A percentile compares a stretch with the other conserved stretches of the same genome.
These are phyloP conservation scores for Ogataea methanolica DNA, from an alignment of 805 yeast species.

Conservation along the genomic window DNA sequence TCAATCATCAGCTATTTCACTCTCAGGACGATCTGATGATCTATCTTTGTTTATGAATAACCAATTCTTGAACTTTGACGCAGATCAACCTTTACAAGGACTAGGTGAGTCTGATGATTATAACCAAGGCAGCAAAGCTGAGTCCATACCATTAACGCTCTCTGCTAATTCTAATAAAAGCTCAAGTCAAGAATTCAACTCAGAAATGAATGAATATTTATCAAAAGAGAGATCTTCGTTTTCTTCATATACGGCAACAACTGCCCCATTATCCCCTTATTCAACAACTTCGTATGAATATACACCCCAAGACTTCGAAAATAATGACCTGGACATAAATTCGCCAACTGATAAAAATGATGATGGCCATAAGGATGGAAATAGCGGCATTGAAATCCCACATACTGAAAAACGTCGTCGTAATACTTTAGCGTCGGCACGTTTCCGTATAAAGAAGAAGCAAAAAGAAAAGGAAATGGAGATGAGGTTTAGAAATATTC, in stretches of 20 bases:
- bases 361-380: not conserved
- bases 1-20: slow-evolving; percentile 2
- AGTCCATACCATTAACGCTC: not conserved
- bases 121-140: slow-evolving; percentile 3
- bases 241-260: not conserved
- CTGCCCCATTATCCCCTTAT: not conserved
- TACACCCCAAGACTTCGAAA: no score
- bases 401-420: slow-evolving; percentile 46
- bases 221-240: not conserved
- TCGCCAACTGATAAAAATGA: not conserved
- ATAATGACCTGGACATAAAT: not conserved
- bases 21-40: slow-evolving; percentile 10
- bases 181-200: no score
- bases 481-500: slow-evolving; percentile 36
- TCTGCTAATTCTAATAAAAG: not conserved
- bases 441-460: slow-evolving; percentile 61
- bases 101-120: slow-evolving; percentile 2
- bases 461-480: slow-evolving; percentile 57
- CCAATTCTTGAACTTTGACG: slow-evolving; percentile 21
- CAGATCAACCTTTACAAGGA: slow-evolving; percentile 5
- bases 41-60: slow-evolving; percentile 21
- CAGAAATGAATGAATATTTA: no score
- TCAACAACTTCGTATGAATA: no score
- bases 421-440: slow-evolving; percentile 62
- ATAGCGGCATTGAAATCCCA: not conserved